Base-by-base conservation (phyloP, 2,329 filamentous ascomycete species). In the Podosphaera fusca region DNA sequence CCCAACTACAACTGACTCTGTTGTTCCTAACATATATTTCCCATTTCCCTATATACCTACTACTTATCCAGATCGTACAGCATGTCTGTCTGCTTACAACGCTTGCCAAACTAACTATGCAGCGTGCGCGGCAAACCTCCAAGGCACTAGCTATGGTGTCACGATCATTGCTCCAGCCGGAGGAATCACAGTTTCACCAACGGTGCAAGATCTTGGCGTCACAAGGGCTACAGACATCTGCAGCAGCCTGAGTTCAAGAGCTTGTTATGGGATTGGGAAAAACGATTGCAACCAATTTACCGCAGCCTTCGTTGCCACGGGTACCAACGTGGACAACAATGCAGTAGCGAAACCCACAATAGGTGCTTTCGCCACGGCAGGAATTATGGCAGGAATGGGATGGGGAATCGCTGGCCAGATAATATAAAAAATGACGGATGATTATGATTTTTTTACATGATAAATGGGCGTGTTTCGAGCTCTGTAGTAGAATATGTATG, bases 21-120 rank as follows among this genome's bases (percentile, higher is more conserved):
- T 73, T 64, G 76, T 81, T 21, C 67, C 72, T 47, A 81, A 82
- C 64, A 62, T 69, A 33, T 80, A 75, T 67, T 82, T 80, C 65
- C 72, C 75, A 9, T 82, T 81, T 65, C 79, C 79, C 1, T 76
- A 77, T 63, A 72, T 79, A 55, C 59, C 64, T 52, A 78, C 75
- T 0, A 72, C 71, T 10, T 80, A 78, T 60, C 64, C 68, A 58
- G 73, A 80, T 61, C 66, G 68, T 21, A 74, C 69, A 12, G 72
- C 73, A 4, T 82, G 79, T 63, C 71, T 72, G 2, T 70, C 73
- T 0, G 78, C 77, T 14, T 68, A 74, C 53, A 68, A 65, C 46
- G 71, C 73, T 57, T 82, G 79, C 67, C 72, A 72, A 50, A 64
- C 67, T 30, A 80, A 80, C 64, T 79, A 76, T 64, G 68, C 72